phyloP scores from a whole-genome alignment of 768 basidiomycete genomes.

The Hypsizygus marmoreus region DNA sequence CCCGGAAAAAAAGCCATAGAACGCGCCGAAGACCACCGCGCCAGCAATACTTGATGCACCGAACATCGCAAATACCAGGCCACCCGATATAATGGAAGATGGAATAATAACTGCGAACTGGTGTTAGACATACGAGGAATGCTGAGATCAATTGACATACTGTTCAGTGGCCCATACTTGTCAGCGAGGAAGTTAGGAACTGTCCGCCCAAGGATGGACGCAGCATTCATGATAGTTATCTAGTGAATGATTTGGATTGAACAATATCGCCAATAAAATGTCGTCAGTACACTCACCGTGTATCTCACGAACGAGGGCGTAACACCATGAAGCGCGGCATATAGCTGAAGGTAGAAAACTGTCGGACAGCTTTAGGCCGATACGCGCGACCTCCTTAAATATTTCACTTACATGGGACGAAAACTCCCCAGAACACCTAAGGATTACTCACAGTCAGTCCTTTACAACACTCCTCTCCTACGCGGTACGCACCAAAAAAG shows the following conservation, averaged over 20 bases:
- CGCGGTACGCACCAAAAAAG: conserved; percentile 33
- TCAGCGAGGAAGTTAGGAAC: conserved; percentile 58
- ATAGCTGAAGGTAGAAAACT: conserved; percentile 58
- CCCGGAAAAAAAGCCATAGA: conserved; percentile 60
- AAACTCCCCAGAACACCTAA: conserved; percentile 50
- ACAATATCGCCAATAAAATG: not conserved
- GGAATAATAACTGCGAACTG: conserved; percentile 43
- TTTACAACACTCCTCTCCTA: not conserved
- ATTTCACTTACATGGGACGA: conserved; percentile 51
- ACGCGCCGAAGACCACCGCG: conserved; percentile 43
- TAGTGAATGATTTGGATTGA: conserved; percentile 16
- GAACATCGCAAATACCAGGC: conserved; percentile 52
- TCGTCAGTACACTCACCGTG: conserved; percentile 29
- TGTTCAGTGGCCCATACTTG: conserved; percentile 48
- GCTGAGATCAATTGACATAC: conserved; percentile 24
- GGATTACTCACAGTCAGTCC: conserved; percentile 1
- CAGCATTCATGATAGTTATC: conserved; percentile 55
- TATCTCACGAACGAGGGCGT: conserved; percentile 43
- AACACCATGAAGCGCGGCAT: conserved; percentile 41
- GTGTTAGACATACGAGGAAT: conserved; percentile 1
- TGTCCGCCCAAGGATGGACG: conserved; percentile 59
- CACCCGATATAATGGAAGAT: conserved; percentile 39
- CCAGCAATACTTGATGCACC: conserved; percentile 45
- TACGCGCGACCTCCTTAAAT: no score
- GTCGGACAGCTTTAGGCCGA: not conserved